A percentile compares a stretch with the other conserved stretches of the same genome.
These are phyloP conservation scores for Sordariomycetes sp. DNA, from an alignment of 2,329 filamentous ascomycete species.

Conservation along the genomic window DNA sequence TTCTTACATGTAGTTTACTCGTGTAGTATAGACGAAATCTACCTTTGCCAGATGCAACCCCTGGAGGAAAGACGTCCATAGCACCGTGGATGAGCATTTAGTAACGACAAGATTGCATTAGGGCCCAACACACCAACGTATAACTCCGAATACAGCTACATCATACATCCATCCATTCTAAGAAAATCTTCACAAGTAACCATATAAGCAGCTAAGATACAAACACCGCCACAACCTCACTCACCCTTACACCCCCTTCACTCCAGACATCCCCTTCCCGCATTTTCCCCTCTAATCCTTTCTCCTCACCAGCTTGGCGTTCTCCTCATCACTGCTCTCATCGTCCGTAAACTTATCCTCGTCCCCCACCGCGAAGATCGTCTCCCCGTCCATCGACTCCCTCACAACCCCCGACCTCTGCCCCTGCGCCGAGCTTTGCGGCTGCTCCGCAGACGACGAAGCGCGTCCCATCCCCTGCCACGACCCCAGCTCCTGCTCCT, in stretches of 20 bases:
- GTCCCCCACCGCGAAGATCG: slow-evolving; percentile 89
- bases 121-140: neutral
- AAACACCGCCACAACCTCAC: neutral
- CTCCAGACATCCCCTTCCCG: neutral
- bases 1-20: too few species aligned
- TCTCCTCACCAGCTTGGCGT: slow-evolving; percentile 38
- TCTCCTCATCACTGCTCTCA: slow-evolving; percentile 41
- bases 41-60: neutral
- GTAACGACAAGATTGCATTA: neutral
- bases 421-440: neutral
- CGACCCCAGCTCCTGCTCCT: slow-evolving; percentile 3
- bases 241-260: neutral
- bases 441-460: slow-evolving; percentile 9
- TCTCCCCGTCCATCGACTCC: slow-evolving; percentile 67
- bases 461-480: neutral
- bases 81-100: neutral
- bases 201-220: neutral
- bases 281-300: slow-evolving; percentile 21
- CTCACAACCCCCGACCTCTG: slow-evolving; percentile 22
- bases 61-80: neutral
- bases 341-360: slow-evolving; percentile 76
- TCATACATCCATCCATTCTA: neutral
- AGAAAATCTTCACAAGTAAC: neutral
- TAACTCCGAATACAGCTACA: neutral
- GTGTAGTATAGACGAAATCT: neutral